Evolutionary conservation across 441 rosid genomes (phyloP).

Genomic region (Brassica balearica): DNA sequence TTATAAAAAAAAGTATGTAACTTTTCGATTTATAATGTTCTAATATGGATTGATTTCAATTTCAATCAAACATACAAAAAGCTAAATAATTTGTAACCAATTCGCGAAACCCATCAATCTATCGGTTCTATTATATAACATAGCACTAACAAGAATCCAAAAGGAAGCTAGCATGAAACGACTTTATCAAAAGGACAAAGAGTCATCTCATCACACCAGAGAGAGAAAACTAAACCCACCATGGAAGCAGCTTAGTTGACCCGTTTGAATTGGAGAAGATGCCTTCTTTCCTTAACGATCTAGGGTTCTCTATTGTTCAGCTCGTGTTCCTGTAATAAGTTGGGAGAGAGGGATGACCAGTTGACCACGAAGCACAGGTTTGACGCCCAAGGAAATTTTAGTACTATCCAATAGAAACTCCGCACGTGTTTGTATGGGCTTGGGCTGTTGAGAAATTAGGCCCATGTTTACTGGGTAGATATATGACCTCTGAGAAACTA

Average conservation of each 20-base stretch:
- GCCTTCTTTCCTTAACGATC: neutral
- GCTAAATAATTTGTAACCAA: neutral
- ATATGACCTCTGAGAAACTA: no score
- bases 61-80: neutral
- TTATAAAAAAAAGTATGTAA: neutral
- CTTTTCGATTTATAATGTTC: neutral
- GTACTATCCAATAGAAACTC: neutral
- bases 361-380: no score
- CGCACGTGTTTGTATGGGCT: neutral
- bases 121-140: neutral
- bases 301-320: no score
- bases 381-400: constrained; percentile 15
- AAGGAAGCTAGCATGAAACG: constrained; percentile 3
- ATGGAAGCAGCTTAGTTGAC: constrained; percentile 11
- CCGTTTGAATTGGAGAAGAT: no score
- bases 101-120: neutral
- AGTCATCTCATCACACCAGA: neutral
- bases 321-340: no score
- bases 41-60: neutral
- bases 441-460: neutral
- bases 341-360: no score
- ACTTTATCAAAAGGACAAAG: neutral
- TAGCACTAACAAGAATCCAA: neutral
- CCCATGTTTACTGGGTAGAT: neutral
- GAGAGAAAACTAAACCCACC: constrained; percentile 25